Base-by-base conservation (phyloP, 176 grass and related monocot genomes). In the Cocos nucifera region DNA sequence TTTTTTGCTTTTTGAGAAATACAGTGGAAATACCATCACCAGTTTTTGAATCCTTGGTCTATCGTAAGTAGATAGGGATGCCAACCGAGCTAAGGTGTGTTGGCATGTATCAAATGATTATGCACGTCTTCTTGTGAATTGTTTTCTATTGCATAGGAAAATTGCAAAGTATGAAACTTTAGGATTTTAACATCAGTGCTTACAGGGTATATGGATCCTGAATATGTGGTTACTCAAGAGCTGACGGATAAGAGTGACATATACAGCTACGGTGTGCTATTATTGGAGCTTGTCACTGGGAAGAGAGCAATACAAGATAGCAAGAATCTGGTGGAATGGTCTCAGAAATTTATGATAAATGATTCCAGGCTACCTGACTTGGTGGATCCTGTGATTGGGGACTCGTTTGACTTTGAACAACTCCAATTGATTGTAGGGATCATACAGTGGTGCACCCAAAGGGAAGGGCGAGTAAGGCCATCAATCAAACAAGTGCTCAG, bases 141-240 rank as follows among this genome's bases (percentile, higher is more conserved):
- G 32, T 9, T 35, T 35, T 35, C 8, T 35, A 35, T 35, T 35
- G 8, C 32, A 9, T 35, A 9, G 8, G 32, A 35, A 35, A 9
- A 35, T 35, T 35, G 7, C 32, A 35, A 35, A 28, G 10, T 35
- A 2, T 9, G 8, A 35, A 35, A 8, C 6, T 35, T 9, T 10
- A 35, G 32, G 32, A 35, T 35, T 35, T 35, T 10, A 35, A 35
- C 32, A 35, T 35, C 8, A 9, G 8, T 10, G 10, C 64, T 29
- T 57, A 69, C 80, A 96, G 92, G 92, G 35, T 96, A 96, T 68
- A 96, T 90, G 92, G 92, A 96, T 63, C 92, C 92, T n/a, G 92
- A 96, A 64, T 96, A 96, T 22, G 83, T 96, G 53, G 80, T 90
- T 6, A 90, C 92, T 17, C 92, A 91, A 72, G 92, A 90, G 68